These are phyloP conservation scores for Cutaneotrichosporon cyanovorans DNA, from an alignment of 1,284 basidiomycete genomes.

Conservation along the genomic window DNA sequence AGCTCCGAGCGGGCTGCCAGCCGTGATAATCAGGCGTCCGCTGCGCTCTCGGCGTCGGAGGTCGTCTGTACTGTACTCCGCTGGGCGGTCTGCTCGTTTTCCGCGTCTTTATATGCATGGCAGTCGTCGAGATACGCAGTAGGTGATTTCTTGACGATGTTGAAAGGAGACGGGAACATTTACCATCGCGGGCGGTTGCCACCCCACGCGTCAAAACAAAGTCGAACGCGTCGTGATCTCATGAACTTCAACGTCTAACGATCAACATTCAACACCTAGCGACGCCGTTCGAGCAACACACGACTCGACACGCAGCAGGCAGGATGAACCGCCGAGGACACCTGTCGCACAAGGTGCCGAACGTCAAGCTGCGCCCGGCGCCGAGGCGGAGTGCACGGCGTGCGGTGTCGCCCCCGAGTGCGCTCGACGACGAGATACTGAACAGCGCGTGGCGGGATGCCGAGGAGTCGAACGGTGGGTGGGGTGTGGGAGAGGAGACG, in stretches of 20 bases:
- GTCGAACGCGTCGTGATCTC: background rate
- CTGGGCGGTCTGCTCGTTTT: conserved; percentile 1
- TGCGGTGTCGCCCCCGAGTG: background rate
- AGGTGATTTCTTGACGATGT: background rate
- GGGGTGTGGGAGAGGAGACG: background rate
- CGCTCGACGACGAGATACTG: conserved; percentile 23
- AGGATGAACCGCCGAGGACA: conserved; percentile 38
- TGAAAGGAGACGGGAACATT: background rate
- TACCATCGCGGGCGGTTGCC: no score
- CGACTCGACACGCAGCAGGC: background rate
- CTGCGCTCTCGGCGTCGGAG: background rate
- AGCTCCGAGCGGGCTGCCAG: background rate
- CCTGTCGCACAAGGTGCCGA: conserved; percentile 37
- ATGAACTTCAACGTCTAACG: background rate
- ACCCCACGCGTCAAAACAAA: background rate
- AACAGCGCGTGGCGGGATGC: conserved; percentile 19
- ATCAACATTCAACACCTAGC: background rate
- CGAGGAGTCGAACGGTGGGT: conserved; percentile 8
- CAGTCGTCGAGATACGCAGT: conserved; percentile 1
- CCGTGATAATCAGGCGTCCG: conserved; percentile 11
- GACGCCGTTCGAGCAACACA: background rate
- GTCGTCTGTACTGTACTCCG: background rate
- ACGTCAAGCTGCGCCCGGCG: conserved; percentile 41
- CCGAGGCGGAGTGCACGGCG: conserved; percentile 12
- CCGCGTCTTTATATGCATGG: conserved; percentile 13